Base-by-base conservation (phyloP, 805 yeast species). In the Hanseniaspora pseudoguilliermondii region DNA sequence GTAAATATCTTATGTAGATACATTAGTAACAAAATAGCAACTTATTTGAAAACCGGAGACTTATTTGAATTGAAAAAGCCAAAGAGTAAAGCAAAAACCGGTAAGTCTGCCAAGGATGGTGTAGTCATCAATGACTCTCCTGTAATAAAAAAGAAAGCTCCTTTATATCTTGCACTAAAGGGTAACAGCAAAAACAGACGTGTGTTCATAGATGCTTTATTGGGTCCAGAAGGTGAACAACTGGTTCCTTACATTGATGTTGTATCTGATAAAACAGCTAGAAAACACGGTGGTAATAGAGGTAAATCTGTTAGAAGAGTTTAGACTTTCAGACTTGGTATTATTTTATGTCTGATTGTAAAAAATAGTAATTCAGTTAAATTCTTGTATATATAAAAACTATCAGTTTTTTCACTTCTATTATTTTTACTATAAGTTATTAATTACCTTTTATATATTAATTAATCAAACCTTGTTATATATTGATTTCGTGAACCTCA, bases 211-310 rank as follows among this genome's bases (percentile, higher is more conserved):
- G 83, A 82, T 54, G 95, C 95, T 1, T 76, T 91, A 60, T 80
- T 80, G 63, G 96, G 97, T 62, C 86, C 85, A 66, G 97, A 91
- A 73, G 97, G 97, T 54, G 70, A 75, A 43, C 69, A 73, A 35
- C 73, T 93, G 41, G 78, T 87, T 65, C 75, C 77, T n/a, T 74
- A 78, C 55, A 77, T 93, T 40, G 76, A 78, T 36, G 80, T 89
- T 63, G 72, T 91, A 35, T 77, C 84, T 49, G 97, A 91, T 64
- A 75, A 77, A 60, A 88, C 98, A 6, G 79, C 79, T 57, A 76
- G 91, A 73, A 84, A 86, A 70, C 87, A 87, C 65, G 98, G 98
- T 75, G 97, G 97, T 75, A 83, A 79, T 48, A 80, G 93, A 64
- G 76, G 95, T 21, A 95, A 91, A 70, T 80, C 82, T 67, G 75